These are phyloP conservation scores for Saccharomycopsis fodiens DNA, from an alignment of 805 yeast genomes.

Conservation along the genomic window DNA sequence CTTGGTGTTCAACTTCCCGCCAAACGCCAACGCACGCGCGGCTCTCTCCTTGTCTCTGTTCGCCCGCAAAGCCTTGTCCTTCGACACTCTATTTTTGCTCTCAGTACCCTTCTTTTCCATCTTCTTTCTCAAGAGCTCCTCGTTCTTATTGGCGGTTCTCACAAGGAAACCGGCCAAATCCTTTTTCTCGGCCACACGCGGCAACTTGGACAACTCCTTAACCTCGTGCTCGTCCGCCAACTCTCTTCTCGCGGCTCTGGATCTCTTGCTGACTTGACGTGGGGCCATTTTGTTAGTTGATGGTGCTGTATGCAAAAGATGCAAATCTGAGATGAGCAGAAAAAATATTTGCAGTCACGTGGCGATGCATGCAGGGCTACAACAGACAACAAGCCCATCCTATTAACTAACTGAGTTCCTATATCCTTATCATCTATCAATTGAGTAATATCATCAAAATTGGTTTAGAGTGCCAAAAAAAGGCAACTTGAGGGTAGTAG, in stretches of 20 bases:
- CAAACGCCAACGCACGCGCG: constrained; percentile 14
- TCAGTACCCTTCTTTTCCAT: constrained; percentile 10
- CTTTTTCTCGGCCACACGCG: constrained; percentile 15
- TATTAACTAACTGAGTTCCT: too few species aligned
- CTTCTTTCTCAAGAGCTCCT: constrained; percentile 15
- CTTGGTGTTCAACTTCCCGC: constrained; percentile 16
- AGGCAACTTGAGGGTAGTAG: too few species aligned
- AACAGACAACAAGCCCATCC: too few species aligned
- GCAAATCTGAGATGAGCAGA: constrained; percentile 1
- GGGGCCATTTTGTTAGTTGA: background rate
- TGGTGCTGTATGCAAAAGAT: background rate
- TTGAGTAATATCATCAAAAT: too few species aligned
- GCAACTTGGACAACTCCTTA: constrained; percentile 20
- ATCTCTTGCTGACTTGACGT: constrained; percentile 19
- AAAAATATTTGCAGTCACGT: constrained; percentile 1
- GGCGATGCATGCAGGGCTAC: too few species aligned
- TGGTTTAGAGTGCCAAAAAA: too few species aligned
- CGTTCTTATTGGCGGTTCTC: constrained; percentile 20
- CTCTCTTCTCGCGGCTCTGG: constrained; percentile 20
- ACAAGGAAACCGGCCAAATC: constrained; percentile 18
- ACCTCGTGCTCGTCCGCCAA: constrained; percentile 16
- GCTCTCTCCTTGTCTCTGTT: constrained; percentile 4
- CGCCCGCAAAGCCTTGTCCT: background rate
- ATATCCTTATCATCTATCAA: too few species aligned
- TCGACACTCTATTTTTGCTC: constrained; percentile 1